Percentiles rank a stretch among this genome's conserved stretches.
Evolutionary conservation across 192 early-diverging fungal genomes (phyloP).

Genomic region (Coemansia sp.): DNA sequence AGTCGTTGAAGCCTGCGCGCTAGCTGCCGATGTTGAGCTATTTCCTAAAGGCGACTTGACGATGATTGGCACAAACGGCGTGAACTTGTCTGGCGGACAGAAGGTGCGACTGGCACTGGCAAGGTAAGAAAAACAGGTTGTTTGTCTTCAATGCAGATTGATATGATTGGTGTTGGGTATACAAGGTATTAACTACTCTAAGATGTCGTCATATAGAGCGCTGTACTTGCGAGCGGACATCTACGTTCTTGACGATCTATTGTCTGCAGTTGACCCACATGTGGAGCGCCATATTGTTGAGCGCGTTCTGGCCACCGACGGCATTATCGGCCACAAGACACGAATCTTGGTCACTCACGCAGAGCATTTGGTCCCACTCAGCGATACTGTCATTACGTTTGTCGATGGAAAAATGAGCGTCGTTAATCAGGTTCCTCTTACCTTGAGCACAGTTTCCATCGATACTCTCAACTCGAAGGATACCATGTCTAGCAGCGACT

Average conservation of each 20-base stretch:
- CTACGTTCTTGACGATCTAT: conserved; percentile 70
- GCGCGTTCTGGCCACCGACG: conserved; percentile 39
- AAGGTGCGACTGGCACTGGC: conserved; percentile 68
- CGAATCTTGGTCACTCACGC: neutral
- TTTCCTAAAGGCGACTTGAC: conserved; percentile 52
- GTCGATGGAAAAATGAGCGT: no score
- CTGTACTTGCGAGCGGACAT: conserved; percentile 67
- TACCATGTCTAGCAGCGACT: no score
- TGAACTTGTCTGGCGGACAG: conserved; percentile 67
- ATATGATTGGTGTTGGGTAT: neutral
- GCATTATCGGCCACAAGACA: conserved; percentile 44
- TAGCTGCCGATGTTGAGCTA: conserved; percentile 28
- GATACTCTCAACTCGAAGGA: no score
- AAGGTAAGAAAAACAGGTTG: conserved; percentile 18
- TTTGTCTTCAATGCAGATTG: neutral
- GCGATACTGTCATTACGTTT: no score
- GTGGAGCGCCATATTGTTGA: conserved; percentile 64
- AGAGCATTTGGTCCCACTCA: no score
- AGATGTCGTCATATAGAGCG: conserved; percentile 45
- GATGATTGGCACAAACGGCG: conserved; percentile 60
- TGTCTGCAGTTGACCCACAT: conserved; percentile 70
- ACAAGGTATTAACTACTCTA: neutral
- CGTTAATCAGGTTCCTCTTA: no score
- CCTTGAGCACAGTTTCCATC: no score
- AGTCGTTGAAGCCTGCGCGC: conserved; percentile 38